A percentile compares a stretch with the other conserved stretches of the same genome.
These are phyloP conservation scores for Dittrichia graveolens DNA, from an alignment of 129 eudicot genomes.

Conservation along the genomic window DNA sequence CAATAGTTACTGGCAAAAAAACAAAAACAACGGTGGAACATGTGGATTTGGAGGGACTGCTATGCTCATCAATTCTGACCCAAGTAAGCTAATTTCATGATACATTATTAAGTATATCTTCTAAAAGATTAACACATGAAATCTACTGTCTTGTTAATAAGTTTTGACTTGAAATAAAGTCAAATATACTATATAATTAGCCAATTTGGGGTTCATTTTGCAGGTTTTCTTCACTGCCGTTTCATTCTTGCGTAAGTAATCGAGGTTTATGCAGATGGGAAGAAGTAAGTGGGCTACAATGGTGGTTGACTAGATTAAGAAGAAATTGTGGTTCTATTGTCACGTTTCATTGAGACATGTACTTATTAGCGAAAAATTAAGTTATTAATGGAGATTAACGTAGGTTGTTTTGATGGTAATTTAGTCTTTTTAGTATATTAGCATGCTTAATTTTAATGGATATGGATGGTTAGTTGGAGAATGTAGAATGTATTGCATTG, in stretches of 20 bases:
- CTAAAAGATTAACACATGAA: no score
- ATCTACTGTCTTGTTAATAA: no score
- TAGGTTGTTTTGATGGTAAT: constrained; percentile 27
- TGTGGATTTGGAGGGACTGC: constrained; percentile 99
- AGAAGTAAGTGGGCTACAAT: background rate
- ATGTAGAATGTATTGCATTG: background rate
- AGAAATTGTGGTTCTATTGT: background rate
- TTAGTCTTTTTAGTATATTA: background rate
- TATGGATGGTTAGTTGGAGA: background rate
- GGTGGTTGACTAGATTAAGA: constrained; percentile 7
- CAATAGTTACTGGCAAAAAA: constrained; percentile 98
- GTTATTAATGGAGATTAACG: no score
- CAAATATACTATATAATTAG: constrained; percentile 1
- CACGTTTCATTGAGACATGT: background rate
- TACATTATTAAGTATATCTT: no score
- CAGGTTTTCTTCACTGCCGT: constrained; percentile 67
- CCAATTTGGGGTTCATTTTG: constrained; percentile 24
- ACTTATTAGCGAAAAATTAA: background rate
- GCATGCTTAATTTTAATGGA: background rate
- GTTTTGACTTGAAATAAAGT: constrained; percentile 27
- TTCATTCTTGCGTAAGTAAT: constrained; percentile 37
- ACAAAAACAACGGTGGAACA: constrained; percentile 71
- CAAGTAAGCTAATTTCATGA: constrained; percentile 62
- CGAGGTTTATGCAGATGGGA: constrained; percentile 4
- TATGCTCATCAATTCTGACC: constrained; percentile 85